Conservation (phyloP, 2,329 filamentous ascomycete species). For the Taxawa tesnikishii region DNA sequence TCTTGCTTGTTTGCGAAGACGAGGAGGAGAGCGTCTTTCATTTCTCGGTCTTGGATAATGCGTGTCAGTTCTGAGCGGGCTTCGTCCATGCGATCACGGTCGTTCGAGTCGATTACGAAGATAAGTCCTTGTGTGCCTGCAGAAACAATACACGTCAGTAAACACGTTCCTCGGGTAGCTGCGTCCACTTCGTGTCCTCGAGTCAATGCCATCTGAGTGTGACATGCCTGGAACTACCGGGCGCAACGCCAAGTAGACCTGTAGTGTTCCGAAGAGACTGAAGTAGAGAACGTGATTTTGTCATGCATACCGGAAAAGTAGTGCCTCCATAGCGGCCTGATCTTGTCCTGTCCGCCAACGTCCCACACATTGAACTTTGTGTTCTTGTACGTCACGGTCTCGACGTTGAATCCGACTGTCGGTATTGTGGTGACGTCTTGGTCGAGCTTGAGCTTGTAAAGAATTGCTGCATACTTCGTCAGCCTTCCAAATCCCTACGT, state of each 20-base stretch:
- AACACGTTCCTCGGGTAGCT: too few relatives aligned
- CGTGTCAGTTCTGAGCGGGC: slow-evolving; percentile 91
- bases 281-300: too few relatives aligned
- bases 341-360: slow-evolving; percentile 99
- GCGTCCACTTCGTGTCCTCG: too few relatives aligned
- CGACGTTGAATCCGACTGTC: slow-evolving; percentile 99
- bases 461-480: slow-evolving; percentile 66
- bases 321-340: slow-evolving; percentile 97
- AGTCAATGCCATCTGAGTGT: slow-evolving; percentile 3
- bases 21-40: slow-evolving; percentile 89
- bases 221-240: too few relatives aligned
- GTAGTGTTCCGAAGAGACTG: too few relatives aligned
- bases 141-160: too few relatives aligned
- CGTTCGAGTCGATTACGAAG: slow-evolving; percentile 98
- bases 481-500: too few relatives aligned
- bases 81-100: slow-evolving; percentile 95
- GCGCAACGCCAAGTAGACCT: too few relatives aligned
- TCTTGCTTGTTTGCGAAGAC: slow-evolving; percentile 99
- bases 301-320: slow-evolving; percentile 99
- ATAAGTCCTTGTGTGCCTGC: slow-evolving; percentile 99
- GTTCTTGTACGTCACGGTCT: slow-evolving; percentile 99
- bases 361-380: slow-evolving; percentile 99
- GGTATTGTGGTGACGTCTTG: slow-evolving; percentile 98
- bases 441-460: slow-evolving; percentile 99
- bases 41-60: slow-evolving; percentile 98